Percentiles rank a stretch among this genome's conserved stretches.
These are phyloP conservation scores for Pyricularia sp. DNA, from an alignment of 2,329 filamentous ascomycete genomes.

Conservation along the genomic window DNA sequence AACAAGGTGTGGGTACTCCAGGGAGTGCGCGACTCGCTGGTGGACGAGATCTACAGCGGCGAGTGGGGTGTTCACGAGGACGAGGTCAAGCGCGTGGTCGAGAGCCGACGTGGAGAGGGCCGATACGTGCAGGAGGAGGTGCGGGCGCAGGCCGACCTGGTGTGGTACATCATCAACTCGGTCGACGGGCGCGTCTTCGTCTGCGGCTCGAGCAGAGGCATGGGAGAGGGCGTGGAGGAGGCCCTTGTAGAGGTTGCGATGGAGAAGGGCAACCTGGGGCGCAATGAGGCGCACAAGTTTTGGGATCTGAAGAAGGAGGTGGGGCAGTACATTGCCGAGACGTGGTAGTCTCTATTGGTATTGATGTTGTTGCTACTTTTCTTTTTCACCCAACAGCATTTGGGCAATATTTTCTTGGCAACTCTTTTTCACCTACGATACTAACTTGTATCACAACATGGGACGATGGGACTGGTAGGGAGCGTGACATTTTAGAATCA, in stretches of 20 bases:
- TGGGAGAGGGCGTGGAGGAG: constrained; percentile 91
- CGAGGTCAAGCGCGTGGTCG: constrained; percentile 69
- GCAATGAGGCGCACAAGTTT: constrained; percentile 71
- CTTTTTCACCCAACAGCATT: not conserved
- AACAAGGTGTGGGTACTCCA: constrained; percentile 98
- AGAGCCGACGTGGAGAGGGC: constrained; percentile 63
- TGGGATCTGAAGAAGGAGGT: constrained; percentile 86
- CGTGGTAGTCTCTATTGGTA: constrained; percentile 33
- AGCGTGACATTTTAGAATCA: not conserved
- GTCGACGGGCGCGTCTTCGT: constrained; percentile 95
- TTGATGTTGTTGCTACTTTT: not conserved
- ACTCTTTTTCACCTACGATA: not conserved
- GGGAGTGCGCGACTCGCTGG: constrained; percentile 80
- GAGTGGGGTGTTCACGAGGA: constrained; percentile 92
- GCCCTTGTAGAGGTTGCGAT: constrained; percentile 84
- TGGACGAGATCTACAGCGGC: constrained; percentile 92
- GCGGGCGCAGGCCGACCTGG: constrained; percentile 77
- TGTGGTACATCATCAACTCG: constrained; percentile 95
- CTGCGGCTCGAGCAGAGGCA: constrained; percentile 86
- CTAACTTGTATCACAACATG: not conserved
- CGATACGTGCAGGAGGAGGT: constrained; percentile 97
- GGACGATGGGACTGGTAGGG: not conserved
- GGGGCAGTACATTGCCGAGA: constrained; percentile 89
- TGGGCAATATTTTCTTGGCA: not conserved
- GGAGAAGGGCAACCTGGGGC: constrained; percentile 76